Base-by-base conservation (phyloP, 305 asterid genomes). In the Fraxinus ornus region DNA sequence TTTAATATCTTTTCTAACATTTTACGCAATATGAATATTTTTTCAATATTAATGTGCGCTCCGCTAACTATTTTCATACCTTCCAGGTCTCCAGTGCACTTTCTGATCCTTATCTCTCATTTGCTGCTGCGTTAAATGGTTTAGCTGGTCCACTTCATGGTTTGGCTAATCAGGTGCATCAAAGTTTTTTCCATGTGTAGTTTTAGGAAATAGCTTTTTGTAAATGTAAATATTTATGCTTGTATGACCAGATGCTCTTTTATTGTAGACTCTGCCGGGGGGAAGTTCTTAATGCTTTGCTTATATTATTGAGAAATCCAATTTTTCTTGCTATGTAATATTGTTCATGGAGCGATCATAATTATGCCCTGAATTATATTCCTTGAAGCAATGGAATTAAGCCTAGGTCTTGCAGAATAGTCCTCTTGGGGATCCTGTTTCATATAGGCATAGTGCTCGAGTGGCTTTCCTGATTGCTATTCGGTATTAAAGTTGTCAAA, bases 101-200 rank as follows among this genome's bases (percentile, higher is more conserved):
- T 82, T 94, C 98, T 60, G 98, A 94, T 89, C 98, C 98, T 71
- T 94, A 91, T 85, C 98, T 94, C 84, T 94, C 98, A 60, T 94
- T 90, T 85, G 98, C 98, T 78, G 98, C 98, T 64, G 98, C 98
- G 72, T 86, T 94, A 79, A 94, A 94, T 89, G 98, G 97, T 85
- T 87, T 94, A 86, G 98, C 98, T 19, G 98, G 98, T 80, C 98
- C 98, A 64, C 94, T 94, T 77, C 98, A 94, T 80, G 98, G 98
- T 76, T 90, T 94, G 91, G 98, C 97, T 60, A 94, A 94, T 91
- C 98, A 94, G 98, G 98, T 94, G 80, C 41, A 44, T 44, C 77
- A 52, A 76, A 10, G 35, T 71, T 73, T 75, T 49, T 78, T 82
- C 44, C 75, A 68, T 81, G 64, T 75, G 44, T 19, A 5, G 35